Conservation (phyloP, 1,284 basidiomycete species). For the Ustilago crameri region DNA sequence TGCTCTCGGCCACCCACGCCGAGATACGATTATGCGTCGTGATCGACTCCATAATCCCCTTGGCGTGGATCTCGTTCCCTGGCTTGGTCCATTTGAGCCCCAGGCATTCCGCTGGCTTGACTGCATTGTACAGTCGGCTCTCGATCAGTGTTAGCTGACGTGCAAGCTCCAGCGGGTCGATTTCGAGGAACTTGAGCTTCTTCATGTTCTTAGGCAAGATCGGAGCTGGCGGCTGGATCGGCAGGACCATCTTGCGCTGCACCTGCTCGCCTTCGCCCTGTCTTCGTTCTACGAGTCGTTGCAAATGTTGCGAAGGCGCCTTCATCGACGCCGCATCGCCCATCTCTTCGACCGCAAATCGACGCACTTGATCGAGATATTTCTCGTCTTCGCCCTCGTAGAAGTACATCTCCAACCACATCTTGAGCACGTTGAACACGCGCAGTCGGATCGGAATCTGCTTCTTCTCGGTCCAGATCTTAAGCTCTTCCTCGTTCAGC, state of each 20-base stretch:
- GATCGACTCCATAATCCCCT: slow-evolving; percentile 87
- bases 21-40: slow-evolving; percentile 88
- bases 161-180: slow-evolving; percentile 90
- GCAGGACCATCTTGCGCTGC: slow-evolving; percentile 63
- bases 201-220: slow-evolving; percentile 80
- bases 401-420: slow-evolving; percentile 70
- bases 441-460: slow-evolving; percentile 81
- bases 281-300: slow-evolving; percentile 67
- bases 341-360: slow-evolving; percentile 67
- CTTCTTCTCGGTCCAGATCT: slow-evolving; percentile 88
- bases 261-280: slow-evolving; percentile 57
- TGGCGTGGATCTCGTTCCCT: slow-evolving; percentile 69
- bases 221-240: slow-evolving; percentile 71
- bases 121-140: slow-evolving; percentile 84
- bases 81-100: slow-evolving; percentile 70
- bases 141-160: slow-evolving; percentile 95
- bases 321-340: slow-evolving; percentile 49
- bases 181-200: slow-evolving; percentile 84
- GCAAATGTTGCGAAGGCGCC: slow-evolving; percentile 62
- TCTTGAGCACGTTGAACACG: slow-evolving; percentile 69
- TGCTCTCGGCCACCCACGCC: slow-evolving; percentile 92
- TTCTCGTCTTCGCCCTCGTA: slow-evolving; percentile 67
- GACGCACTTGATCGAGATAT: slow-evolving; percentile 63
- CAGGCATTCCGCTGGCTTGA: slow-evolving; percentile 90
- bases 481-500: slow-evolving; percentile 75